phyloP scores from a whole-genome alignment of 164 flowering plant genomes.

The Tetracentron sinense region DNA sequence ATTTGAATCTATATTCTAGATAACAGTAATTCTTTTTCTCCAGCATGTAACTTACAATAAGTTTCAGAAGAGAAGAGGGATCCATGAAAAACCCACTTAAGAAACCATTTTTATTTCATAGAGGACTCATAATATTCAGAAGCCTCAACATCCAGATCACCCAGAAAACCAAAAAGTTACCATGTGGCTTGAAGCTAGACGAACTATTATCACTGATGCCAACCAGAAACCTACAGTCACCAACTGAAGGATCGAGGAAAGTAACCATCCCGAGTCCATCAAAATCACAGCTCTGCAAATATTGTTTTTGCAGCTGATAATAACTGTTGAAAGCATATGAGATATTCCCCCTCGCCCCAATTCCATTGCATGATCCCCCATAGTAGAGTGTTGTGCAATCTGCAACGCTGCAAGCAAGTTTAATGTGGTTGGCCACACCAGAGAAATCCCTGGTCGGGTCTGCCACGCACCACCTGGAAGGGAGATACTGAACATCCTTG shows the following conservation, averaged over 20 bases:
- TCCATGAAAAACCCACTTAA: slow-evolving; percentile 22
- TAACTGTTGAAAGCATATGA: slow-evolving; percentile 95
- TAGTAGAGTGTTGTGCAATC: slow-evolving; percentile 81
- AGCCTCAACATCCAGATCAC: slow-evolving; percentile 24
- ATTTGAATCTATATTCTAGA: slow-evolving; percentile 9
- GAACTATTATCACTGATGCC: slow-evolving; percentile 48
- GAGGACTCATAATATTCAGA: slow-evolving; percentile 15
- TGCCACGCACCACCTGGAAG: slow-evolving; percentile 90
- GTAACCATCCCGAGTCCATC: slow-evolving; percentile 89
- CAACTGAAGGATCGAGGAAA: slow-evolving; percentile 63
- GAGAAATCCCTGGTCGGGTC: slow-evolving; percentile 58
- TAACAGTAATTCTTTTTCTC: slow-evolving; percentile 16
- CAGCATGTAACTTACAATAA: slow-evolving; percentile 11
- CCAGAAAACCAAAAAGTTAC: slow-evolving; percentile 11
- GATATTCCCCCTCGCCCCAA: slow-evolving; percentile 73
- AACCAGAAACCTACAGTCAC: slow-evolving; percentile 84
- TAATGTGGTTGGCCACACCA: slow-evolving; percentile 55
- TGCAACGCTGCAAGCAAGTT: slow-evolving; percentile 70
- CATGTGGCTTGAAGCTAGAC: slow-evolving; percentile 1
- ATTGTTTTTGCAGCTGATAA: slow-evolving; percentile 75
- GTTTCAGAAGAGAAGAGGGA: slow-evolving; percentile 21
- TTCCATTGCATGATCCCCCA: slow-evolving; percentile 84
- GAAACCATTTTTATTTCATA: slow-evolving; percentile 23
- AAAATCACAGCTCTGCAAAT: slow-evolving; percentile 67
- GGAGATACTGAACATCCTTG: slow-evolving; percentile 68